These are phyloP conservation scores for Beverwykella pulmonaria DNA, from an alignment of 495 filamentous ascomycete species.

Conservation along the genomic window DNA sequence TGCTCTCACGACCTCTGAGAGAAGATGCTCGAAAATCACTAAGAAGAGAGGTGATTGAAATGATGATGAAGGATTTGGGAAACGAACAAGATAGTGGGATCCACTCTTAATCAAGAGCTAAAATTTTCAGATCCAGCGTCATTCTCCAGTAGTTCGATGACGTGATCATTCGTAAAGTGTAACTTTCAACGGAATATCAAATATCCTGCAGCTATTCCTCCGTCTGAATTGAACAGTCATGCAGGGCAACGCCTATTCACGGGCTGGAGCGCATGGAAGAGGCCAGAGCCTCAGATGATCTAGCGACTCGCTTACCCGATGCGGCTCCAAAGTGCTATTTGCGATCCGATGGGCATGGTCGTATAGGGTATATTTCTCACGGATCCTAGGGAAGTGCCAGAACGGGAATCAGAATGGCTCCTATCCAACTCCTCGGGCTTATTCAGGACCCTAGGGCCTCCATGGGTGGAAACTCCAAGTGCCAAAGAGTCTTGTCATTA, in stretches of 20 bases:
- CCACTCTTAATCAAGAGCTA: neutral
- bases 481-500: too few species aligned
- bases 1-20: neutral
- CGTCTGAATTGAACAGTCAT: neutral
- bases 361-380: too few species aligned
- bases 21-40: neutral
- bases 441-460: too few species aligned
- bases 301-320: too few species aligned
- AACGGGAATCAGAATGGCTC: neutral
- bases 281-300: neutral
- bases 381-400: neutral
- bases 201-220: neutral
- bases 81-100: too few species aligned
- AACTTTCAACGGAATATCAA: neutral
- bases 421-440: too few species aligned
- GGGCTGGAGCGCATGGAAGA: neutral
- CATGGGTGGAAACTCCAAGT: too few species aligned
- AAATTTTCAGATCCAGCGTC: neutral
- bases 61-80: neutral
- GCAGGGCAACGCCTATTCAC: neutral
- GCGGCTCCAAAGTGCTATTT: too few species aligned
- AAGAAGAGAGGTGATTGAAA: neutral
- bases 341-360: too few species aligned
- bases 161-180: neutral
- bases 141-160: neutral